These are phyloP conservation scores for Bipolaris bicolor DNA, from an alignment of 2,329 filamentous ascomycete species.

Conservation along the genomic window DNA sequence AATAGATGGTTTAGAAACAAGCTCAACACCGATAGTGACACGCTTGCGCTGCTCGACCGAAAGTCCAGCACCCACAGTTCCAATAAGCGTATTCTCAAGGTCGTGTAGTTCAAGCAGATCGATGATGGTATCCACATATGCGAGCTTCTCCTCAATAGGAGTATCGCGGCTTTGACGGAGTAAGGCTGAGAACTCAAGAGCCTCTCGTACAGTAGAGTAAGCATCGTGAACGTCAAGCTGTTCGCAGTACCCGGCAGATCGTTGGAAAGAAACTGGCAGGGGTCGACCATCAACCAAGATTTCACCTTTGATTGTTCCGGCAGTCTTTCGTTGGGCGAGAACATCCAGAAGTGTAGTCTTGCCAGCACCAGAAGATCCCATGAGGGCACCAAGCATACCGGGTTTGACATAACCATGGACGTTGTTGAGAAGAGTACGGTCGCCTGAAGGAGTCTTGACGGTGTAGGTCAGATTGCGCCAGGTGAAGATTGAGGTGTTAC, in stretches of 20 bases:
- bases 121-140: slow-evolving; percentile 38
- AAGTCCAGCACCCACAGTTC: slow-evolving; percentile 30
- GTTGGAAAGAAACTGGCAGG: slow-evolving; percentile 36
- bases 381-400: slow-evolving; percentile 55
- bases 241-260: slow-evolving; percentile 44
- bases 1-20: slow-evolving; percentile 65
- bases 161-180: slow-evolving; percentile 35
- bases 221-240: slow-evolving; percentile 42
- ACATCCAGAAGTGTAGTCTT: slow-evolving; percentile 46
- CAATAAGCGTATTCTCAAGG: slow-evolving; percentile 36
- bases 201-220: slow-evolving; percentile 38
- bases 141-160: slow-evolving; percentile 31
- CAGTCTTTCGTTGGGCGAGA: slow-evolving; percentile 36
- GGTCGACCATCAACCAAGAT: slow-evolving; percentile 40
- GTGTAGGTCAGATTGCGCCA: slow-evolving; percentile 63
- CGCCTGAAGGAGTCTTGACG: slow-evolving; percentile 56
- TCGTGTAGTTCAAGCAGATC: slow-evolving; percentile 36
- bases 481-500: slow-evolving; percentile 73
- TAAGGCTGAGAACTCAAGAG: slow-evolving; percentile 39
- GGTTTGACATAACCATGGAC: slow-evolving; percentile 62
- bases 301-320: slow-evolving; percentile 37
- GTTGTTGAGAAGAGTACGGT: slow-evolving; percentile 57
- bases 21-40: slow-evolving; percentile 64
- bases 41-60: slow-evolving; percentile 65
- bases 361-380: slow-evolving; percentile 42